Conservation (phyloP, 192 early-diverging fungal species). For the Backusella morwellensis region DNA sequence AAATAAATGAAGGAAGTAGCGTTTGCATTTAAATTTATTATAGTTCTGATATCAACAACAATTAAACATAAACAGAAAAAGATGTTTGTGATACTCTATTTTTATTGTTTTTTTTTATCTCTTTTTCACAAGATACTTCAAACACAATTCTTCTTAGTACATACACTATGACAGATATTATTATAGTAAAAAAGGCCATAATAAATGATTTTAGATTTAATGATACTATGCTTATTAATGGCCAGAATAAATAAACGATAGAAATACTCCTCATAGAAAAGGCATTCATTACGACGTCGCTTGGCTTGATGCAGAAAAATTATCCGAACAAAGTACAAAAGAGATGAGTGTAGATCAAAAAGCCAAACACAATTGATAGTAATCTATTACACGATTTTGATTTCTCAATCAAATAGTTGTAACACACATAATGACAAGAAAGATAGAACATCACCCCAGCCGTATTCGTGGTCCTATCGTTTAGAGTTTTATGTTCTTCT, state of each 20-base stretch:
- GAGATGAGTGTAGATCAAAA: neutral
- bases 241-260: neutral
- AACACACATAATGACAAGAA: neutral
- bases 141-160: neutral
- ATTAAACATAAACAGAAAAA: neutral
- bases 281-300: neutral
- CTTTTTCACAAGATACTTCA: constrained; percentile 1
- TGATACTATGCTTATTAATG: neutral
- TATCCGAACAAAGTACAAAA: neutral
- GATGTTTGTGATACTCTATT: neutral
- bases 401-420: constrained; percentile 1
- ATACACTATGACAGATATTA: neutral
- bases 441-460: neutral
- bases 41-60: neutral
- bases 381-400: constrained; percentile 5
- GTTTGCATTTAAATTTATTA: neutral
- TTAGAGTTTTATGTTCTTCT: neutral
- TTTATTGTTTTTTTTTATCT: neutral
- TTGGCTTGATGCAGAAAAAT: neutral
- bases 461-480: neutral
- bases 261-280: neutral
- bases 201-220: neutral
- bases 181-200: neutral
- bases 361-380: neutral
- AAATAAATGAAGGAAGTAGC: neutral